Evolutionary conservation across 495 filamentous ascomycete genomes (phyloP).

Genomic region (Talaromyces ruber): DNA sequence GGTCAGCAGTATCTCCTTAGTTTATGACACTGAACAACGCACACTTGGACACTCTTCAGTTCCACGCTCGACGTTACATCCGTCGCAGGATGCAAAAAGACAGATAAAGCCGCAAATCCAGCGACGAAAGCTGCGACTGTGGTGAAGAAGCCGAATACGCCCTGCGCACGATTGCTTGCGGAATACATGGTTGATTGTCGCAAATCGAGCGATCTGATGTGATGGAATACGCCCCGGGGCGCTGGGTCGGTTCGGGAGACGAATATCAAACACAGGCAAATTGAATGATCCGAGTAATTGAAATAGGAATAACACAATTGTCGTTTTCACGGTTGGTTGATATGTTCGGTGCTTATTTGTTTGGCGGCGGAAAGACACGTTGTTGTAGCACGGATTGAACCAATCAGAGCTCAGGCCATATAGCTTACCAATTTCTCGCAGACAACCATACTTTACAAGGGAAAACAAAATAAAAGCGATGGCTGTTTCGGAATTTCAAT

Average conservation of each 20-base stretch:
- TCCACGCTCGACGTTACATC: constrained; percentile 54
- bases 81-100: constrained; percentile 59
- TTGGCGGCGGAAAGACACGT: not conserved
- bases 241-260: not conserved
- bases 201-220: not conserved
- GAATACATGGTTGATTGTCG: constrained; percentile 64
- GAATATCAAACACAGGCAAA: not conserved
- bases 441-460: not conserved
- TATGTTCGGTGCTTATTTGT: not conserved
- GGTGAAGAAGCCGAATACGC: constrained; percentile 96
- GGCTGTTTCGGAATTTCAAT: not conserved
- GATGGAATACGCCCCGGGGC: not conserved
- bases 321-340: not conserved
- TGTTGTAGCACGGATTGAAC: not conserved
- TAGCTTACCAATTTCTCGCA: not conserved
- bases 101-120: constrained; percentile 67
- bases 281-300: not conserved
- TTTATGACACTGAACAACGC: constrained; percentile 23
- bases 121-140: constrained; percentile 81
- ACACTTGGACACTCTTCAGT: constrained; percentile 81
- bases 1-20: not conserved
- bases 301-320: not conserved
- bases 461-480: not conserved
- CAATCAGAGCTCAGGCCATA: not conserved
- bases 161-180: constrained; percentile 71